A percentile compares a stretch with the other conserved stretches of the same genome.
phyloP scores from a whole-genome alignment of 2,329 filamentous ascomycete genomes.

The Cytospora schulzeri region DNA sequence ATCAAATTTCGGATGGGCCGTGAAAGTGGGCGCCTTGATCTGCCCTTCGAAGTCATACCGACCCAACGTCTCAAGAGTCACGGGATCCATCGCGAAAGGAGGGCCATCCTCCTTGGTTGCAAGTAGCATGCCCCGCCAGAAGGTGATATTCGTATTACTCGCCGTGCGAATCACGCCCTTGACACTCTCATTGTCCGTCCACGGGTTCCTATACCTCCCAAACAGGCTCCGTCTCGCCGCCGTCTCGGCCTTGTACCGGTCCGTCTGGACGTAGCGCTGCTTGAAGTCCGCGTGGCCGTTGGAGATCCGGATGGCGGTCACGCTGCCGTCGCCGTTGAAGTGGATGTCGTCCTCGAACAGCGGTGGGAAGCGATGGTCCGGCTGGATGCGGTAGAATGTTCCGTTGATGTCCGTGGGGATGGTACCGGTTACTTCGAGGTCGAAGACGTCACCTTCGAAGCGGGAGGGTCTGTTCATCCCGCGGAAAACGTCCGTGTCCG shows the following conservation, averaged over 20 bases:
- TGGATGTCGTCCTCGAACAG: slow-evolving; percentile 54
- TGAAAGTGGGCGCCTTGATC: slow-evolving; percentile 49
- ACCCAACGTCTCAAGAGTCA: slow-evolving; percentile 51
- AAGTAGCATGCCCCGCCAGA: slow-evolving; percentile 57
- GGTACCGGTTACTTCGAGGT: slow-evolving; percentile 45
- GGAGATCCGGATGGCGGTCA: slow-evolving; percentile 44
- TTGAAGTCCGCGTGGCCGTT: slow-evolving; percentile 46
- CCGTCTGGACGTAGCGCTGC: slow-evolving; percentile 47
- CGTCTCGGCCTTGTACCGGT: slow-evolving; percentile 37
- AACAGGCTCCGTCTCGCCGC: slow-evolving; percentile 45
- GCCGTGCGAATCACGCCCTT: slow-evolving; percentile 58
- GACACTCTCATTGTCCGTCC: slow-evolving; percentile 57
- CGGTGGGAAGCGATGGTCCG: slow-evolving; percentile 56
- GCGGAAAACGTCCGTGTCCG: slow-evolving; percentile 38
- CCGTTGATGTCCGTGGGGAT: slow-evolving; percentile 49
- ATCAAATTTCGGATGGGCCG: slow-evolving; percentile 56
- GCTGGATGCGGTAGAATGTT: slow-evolving; percentile 53
- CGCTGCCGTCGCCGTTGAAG: slow-evolving; percentile 41
- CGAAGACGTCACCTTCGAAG: slow-evolving; percentile 39
- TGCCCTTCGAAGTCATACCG: slow-evolving; percentile 56
- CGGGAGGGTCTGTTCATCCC: slow-evolving; percentile 43
- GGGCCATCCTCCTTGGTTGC: slow-evolving; percentile 58
- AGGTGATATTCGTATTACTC: slow-evolving; percentile 62
- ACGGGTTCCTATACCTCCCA: slow-evolving; percentile 59
- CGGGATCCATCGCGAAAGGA: slow-evolving; percentile 53